A percentile compares a stretch with the other conserved stretches of the same genome.
Evolutionary conservation across 768 basidiomycete species (phyloP).

Genomic region (Auriscalpium vulgare): DNA sequence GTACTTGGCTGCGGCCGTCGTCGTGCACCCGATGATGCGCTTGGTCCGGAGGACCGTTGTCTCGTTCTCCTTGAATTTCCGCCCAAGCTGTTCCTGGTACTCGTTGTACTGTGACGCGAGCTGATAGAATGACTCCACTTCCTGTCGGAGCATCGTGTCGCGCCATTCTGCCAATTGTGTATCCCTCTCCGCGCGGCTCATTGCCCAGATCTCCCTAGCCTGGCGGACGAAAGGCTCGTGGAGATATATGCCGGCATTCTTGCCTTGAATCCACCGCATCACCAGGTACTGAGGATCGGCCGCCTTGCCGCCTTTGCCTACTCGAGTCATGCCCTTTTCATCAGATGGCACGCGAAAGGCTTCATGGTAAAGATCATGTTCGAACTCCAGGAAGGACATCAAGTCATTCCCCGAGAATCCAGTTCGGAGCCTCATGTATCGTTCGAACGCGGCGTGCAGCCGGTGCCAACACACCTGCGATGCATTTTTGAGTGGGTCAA

Average conservation of each 20-base stretch:
- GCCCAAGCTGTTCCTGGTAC: constrained; percentile 27
- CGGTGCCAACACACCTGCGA: constrained; percentile 1
- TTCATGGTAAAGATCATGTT: constrained; percentile 35
- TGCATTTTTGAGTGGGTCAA: constrained; percentile 31
- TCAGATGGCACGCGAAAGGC: constrained; percentile 36
- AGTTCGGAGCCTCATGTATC: constrained; percentile 13
- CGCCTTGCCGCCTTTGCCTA: constrained; percentile 32
- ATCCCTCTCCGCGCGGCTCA: constrained; percentile 23
- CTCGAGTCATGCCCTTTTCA: constrained; percentile 36
- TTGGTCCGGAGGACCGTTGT: constrained; percentile 33
- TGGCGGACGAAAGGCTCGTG: constrained; percentile 16
- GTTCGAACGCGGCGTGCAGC: constrained; percentile 25
- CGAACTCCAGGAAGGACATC: constrained; percentile 43
- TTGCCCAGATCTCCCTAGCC: constrained; percentile 30
- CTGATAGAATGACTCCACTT: constrained; percentile 27
- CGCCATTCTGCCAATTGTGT: constrained; percentile 27
- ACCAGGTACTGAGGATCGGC: constrained; percentile 36
- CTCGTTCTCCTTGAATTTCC: constrained; percentile 28
- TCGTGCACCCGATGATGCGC: constrained; percentile 59
- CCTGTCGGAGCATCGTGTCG: constrained; percentile 25
- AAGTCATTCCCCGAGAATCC: constrained; percentile 21
- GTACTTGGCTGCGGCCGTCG: constrained; percentile 62
- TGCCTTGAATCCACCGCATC: constrained; percentile 37
- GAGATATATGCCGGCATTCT: constrained; percentile 36
- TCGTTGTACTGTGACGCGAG: constrained; percentile 31